Conservation (phyloP, 805 yeast genomes). For the Teunomyces barrocoloradensis region DNA sequence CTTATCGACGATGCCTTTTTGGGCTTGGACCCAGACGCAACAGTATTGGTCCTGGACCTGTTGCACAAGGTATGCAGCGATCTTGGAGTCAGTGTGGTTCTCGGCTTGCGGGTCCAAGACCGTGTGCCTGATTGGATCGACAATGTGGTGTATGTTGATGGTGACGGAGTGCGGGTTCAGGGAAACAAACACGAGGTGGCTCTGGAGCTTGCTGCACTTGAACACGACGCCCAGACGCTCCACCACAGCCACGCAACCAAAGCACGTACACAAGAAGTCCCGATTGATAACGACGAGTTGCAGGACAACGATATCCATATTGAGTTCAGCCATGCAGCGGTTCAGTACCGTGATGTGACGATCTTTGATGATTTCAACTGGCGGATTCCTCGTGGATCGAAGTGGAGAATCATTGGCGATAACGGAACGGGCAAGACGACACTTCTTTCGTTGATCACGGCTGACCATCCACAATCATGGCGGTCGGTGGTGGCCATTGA, state of each 20-base stretch:
- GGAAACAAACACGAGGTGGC: background rate
- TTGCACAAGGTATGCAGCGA: conserved; percentile 31
- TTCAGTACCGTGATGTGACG: conserved; percentile 61
- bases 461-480: conserved; percentile 98
- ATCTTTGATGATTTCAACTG: conserved; percentile 62
- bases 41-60: conserved; percentile 55
- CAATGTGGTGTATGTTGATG: conserved; percentile 64
- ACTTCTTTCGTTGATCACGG: conserved; percentile 74
- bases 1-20: conserved; percentile 89
- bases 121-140: conserved; percentile 76
- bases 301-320: conserved; percentile 19
- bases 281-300: background rate
- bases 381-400: conserved; percentile 67
- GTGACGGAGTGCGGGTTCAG: conserved; percentile 56
- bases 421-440: conserved; percentile 97
- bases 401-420: conserved; percentile 85
- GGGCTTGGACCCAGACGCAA: conserved; percentile 81
- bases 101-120: conserved; percentile 80
- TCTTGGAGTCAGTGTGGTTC: conserved; percentile 54
- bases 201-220: conserved; percentile 21
- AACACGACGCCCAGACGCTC: conserved; percentile 46
- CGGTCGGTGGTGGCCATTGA: conserved; percentile 60
- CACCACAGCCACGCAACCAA: background rate
- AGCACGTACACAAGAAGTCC: background rate
- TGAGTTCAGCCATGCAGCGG: conserved; percentile 59